Conservation (phyloP, 257 asterid genomes). For the Jasminum sambac region DNA sequence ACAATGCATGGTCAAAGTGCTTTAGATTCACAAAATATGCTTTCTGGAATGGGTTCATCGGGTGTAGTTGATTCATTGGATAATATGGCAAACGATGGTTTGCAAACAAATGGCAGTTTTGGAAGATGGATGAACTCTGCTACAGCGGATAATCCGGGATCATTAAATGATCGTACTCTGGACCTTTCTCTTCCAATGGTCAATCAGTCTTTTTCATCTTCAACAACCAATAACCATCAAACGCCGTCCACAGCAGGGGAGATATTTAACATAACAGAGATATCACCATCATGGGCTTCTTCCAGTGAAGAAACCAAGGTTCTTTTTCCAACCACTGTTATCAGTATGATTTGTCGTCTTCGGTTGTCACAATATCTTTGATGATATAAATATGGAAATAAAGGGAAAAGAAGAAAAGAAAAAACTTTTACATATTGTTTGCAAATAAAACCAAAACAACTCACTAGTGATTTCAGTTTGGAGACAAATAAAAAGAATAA, state of each 20-base stretch:
- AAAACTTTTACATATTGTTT: constrained; percentile 11
- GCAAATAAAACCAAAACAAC: constrained; percentile 19
- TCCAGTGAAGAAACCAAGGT: constrained; percentile 93
- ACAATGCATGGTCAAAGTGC: constrained; percentile 36
- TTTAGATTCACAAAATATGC: constrained; percentile 38
- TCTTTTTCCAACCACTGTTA: constrained; percentile 22
- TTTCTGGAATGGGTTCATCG: constrained; percentile 36
- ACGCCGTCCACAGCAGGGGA: constrained; percentile 43
- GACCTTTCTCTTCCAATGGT: constrained; percentile 47
- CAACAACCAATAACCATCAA: constrained; percentile 29
- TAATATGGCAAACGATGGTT: constrained; percentile 39
- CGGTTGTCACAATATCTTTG: background rate
- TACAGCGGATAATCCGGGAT: constrained; percentile 57
- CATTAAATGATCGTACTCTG: constrained; percentile 40
- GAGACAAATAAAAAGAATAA: background rate
- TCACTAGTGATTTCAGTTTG: background rate
- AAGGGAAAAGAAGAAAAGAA: background rate
- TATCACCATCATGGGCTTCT: constrained; percentile 81
- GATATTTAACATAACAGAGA: constrained; percentile 62
- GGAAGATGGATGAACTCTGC: constrained; percentile 58
- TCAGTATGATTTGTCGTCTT: constrained; percentile 8
- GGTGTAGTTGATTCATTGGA: constrained; percentile 37
- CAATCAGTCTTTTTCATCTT: constrained; percentile 41
- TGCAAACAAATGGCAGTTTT: constrained; percentile 66
- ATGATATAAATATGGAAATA: background rate